phyloP scores from a whole-genome alignment of 169 alveolate genomes.

The Plasmodium gallinaceum region DNA sequence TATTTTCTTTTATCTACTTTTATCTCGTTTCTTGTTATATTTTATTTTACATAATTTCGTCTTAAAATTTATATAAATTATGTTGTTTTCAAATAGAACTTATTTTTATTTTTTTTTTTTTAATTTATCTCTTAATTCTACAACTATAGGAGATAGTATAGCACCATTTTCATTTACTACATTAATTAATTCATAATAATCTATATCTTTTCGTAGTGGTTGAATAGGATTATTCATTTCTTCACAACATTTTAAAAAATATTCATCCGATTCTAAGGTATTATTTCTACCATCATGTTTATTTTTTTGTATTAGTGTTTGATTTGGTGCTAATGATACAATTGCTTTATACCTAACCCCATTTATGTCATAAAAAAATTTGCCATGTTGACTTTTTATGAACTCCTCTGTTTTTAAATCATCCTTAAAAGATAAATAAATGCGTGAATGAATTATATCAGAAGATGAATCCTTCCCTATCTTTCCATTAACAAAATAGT shows the following conservation, averaged over 20 bases:
- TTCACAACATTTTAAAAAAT: conserved; percentile 73
- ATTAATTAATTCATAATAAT: conserved; percentile 64
- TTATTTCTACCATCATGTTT: conserved; percentile 60
- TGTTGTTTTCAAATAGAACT: no score
- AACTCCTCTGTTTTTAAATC: conserved; percentile 74
- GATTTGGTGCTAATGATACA: conserved; percentile 71
- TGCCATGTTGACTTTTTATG: conserved; percentile 68
- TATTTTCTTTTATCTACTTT: no score
- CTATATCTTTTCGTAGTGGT: conserved; percentile 34
- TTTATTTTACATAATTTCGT: no score
- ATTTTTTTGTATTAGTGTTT: conserved; percentile 62
- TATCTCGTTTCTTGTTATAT: no score
- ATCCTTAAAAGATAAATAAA: conserved; percentile 77
- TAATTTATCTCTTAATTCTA: conserved; percentile 45
- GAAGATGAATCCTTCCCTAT: conserved; percentile 26
- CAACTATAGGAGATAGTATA: conserved; percentile 35
- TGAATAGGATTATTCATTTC: conserved; percentile 63
- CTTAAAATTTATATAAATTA: no score
- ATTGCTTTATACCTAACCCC: conserved; percentile 58
- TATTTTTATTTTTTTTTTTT: not conserved
- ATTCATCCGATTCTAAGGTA: conserved; percentile 64
- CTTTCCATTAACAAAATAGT: conserved; percentile 71
- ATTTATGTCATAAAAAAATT: conserved; percentile 61
- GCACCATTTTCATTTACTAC: conserved; percentile 53
- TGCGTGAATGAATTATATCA: conserved; percentile 67